Evolutionary conservation across 768 basidiomycete species (phyloP), one percentile per base, ranked within the genome.

Genomic region (Sistotremastrum suecicum): DNA sequence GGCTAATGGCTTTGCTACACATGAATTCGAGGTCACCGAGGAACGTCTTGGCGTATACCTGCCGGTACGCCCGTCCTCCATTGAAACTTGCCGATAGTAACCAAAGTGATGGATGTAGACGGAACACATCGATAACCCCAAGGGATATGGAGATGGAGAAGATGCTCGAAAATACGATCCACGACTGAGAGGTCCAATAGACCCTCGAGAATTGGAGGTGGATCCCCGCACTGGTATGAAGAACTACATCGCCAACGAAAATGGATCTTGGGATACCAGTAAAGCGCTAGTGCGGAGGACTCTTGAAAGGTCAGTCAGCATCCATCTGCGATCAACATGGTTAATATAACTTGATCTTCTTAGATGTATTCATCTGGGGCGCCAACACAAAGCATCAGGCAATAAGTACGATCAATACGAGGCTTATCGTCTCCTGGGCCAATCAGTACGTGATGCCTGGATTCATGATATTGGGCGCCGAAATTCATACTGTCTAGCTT

Each of bases 101-200:
- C 6, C 6, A 29, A 32, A 12, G 7, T 11, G 4, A 12, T 28
- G 30, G 34, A 8, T 3, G 41, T 34, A 83, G 78, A 74, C 72
- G 0, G 84, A 90, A 59, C 89, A 94, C 58, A 90, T 91, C 55
- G 89, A 94, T 58, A 94, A 94, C 55, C 89, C 88, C 2, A 87
- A 84, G 60, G 88, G 87, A 8, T 92, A 90, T 54, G 86, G 82
- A 1, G 78, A 78, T 11, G 82, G 81, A 30, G 79, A 86, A 60
- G 89, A 97, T 60, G 75, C 91, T 1, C 69, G 87, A 37, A 69
- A 71, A 54, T 88, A 82, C 54, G 74, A 94, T 54, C 75, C 80
- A 0, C 67, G 72, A 12, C 71, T 97, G 5, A 77, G 92, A 8
- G 78, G 78, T 3, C 90, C 90, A 3, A 80, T 97, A 5, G 78